Base-by-base conservation (phyloP, 1,284 basidiomycete genomes). In the Exobasidium cylindrosporum region DNA sequence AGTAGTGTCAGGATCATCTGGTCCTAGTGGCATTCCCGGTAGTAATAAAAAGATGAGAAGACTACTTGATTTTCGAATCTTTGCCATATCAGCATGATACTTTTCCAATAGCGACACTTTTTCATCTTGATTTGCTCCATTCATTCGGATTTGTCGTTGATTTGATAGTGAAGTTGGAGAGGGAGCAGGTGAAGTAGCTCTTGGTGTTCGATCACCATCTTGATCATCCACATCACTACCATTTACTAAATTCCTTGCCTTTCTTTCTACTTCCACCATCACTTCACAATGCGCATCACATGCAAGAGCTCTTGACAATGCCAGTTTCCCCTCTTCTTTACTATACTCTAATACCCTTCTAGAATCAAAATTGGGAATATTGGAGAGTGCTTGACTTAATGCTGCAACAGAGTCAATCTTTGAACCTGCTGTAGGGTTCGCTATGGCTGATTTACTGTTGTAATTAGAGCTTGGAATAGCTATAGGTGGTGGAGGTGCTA, bases 201-300 rank as follows among this genome's bases (percentile, higher is more conserved):
- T 35, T 43, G 53, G 31, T 29, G 52, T 61, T 43, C 26, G 50
- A 30, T 40, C 32, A 17, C 54, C 59, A 49, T 59, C 49, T 6
- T 17, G 24, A 11, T 53, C 58, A 52, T 44, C 30, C 3, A 21
- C 24, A 50, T 13, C 17, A 5, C n/a, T 5, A 17, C 21, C 29
- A 11, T 45, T 5, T 7, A 21, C 43, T 21, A 10, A 11, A 26
- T n/a, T 32, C 17, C 35, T 40, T 17, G 35, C 35, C 35, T 17
- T 17, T 10, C 35, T 17, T 17, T 21, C 21, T 31, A 29, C 3
- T 35, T 35, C 53, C 21, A 58, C 24, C 24, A 52, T 50, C 13
- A 61, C 53, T 28, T 65, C 54, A 21, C 57, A 55, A 46, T 65
- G 63, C 14, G 60, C 63, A 47, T 61, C 63, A 57, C 60, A 65